A percentile compares a stretch with the other conserved stretches of the same genome.
Evolutionary conservation across 768 basidiomycete genomes (phyloP).

Genomic region (Filobasidium wieringae): DNA sequence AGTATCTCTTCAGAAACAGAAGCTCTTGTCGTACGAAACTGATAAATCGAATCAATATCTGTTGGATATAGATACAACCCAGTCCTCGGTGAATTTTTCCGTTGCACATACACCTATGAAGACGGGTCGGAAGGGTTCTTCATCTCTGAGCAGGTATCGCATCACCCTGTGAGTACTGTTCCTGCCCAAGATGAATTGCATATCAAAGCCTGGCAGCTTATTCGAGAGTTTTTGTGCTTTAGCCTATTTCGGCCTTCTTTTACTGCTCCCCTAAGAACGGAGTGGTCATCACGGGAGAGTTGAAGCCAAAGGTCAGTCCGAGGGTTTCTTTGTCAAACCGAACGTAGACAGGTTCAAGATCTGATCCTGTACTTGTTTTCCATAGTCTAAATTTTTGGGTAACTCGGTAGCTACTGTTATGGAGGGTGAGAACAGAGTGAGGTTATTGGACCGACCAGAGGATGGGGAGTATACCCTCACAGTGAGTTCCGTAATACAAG

Average conservation of each 20-base stretch:
- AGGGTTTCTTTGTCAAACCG: neutral
- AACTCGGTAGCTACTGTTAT: constrained; percentile 92
- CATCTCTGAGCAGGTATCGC: constrained; percentile 90
- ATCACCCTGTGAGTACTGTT: constrained; percentile 69
- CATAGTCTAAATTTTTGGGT: constrained; percentile 72
- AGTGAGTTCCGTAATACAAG: neutral
- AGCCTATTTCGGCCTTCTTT: constrained; percentile 66
- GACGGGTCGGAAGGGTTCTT: constrained; percentile 91
- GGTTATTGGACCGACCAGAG: constrained; percentile 65
- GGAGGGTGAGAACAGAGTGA: constrained; percentile 89
- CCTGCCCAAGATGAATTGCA: neutral
- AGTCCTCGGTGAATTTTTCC: constrained; percentile 92
- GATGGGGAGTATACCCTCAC: constrained; percentile 47
- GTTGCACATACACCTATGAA: constrained; percentile 83
- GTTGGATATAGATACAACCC: constrained; percentile 67
- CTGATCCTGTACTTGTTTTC: neutral
- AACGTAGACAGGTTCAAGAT: neutral
- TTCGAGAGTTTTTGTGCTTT: neutral
- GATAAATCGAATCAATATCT: neutral
- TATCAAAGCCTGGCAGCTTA: neutral
- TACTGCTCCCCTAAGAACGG: constrained; percentile 86
- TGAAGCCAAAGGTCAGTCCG: constrained; percentile 59
- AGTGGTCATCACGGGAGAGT: constrained; percentile 75
- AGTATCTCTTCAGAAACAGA: constrained; percentile 33
- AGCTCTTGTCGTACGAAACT: neutral